Conservation (phyloP, 768 basidiomycete species). For the Dendrothele bispora region DNA sequence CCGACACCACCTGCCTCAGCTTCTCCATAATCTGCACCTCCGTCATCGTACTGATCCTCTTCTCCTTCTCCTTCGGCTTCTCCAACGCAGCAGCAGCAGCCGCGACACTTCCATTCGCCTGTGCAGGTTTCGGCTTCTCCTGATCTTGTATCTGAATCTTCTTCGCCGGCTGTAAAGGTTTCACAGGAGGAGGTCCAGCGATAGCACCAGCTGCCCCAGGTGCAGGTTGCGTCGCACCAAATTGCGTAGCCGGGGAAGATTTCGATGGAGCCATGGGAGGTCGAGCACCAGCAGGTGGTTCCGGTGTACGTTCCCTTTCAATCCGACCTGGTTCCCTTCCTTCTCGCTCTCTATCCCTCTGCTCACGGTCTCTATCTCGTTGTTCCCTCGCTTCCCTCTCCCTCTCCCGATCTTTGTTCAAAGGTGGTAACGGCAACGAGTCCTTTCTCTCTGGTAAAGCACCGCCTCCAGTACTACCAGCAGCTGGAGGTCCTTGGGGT, state of each 20-base stretch:
- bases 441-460: conserved; percentile 51
- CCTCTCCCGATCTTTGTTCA: conserved; percentile 18
- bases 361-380: conserved; percentile 15
- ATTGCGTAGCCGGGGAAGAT: conserved; percentile 44
- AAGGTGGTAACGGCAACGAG: conserved; percentile 33
- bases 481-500: conserved; percentile 48
- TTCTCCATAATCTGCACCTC: conserved; percentile 99
- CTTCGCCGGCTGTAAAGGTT: conserved; percentile 75
- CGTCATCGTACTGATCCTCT: conserved; percentile 93
- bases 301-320: conserved; percentile 7
- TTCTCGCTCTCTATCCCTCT: conserved; percentile 29
- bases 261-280: conserved; percentile 39
- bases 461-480: conserved; percentile 24
- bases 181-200: conserved; percentile 60
- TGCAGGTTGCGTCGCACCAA: conserved; percentile 45
- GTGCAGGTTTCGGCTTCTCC: conserved; percentile 46
- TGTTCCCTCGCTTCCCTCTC: conserved; percentile 11
- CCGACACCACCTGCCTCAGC: conserved; percentile 81
- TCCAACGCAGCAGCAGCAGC: conserved; percentile 74
- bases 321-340: conserved; percentile 14
- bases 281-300: conserved; percentile 28
- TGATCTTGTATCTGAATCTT: conserved; percentile 64
- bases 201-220: conserved; percentile 49
- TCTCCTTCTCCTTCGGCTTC: conserved; percentile 80
- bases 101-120: conserved; percentile 46